These are phyloP conservation scores for Neofusicoccum cordaticola DNA, from an alignment of 2,329 filamentous ascomycete genomes.

Conservation along the genomic window DNA sequence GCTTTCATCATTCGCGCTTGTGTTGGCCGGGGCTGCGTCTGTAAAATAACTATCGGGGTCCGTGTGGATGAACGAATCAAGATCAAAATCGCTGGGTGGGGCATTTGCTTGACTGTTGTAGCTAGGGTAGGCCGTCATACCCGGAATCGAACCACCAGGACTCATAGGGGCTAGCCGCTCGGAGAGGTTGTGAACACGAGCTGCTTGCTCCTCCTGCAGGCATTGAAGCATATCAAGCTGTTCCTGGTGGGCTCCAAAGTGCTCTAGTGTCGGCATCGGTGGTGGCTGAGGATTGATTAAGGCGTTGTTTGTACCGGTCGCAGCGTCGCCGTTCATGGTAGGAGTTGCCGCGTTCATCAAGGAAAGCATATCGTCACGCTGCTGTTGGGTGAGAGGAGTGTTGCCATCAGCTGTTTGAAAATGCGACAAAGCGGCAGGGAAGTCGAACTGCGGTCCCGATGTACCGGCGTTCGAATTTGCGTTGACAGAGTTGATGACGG, in stretches of 20 bases:
- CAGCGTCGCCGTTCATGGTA: constrained; percentile 22
- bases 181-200: constrained; percentile 71
- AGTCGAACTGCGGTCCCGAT: constrained; percentile 42
- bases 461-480: constrained; percentile 39
- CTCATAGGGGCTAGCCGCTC: constrained; percentile 75
- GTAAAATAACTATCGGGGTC: constrained; percentile 50
- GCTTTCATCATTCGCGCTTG: not conserved
- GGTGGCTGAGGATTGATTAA: constrained; percentile 55
- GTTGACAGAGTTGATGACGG: constrained; percentile 45
- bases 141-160: constrained; percentile 67
- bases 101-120: constrained; percentile 7
- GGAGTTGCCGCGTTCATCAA: constrained; percentile 43
- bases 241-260: constrained; percentile 66
- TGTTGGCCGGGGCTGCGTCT: constrained; percentile 27
- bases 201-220: constrained; percentile 75
- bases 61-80: constrained; percentile 51
- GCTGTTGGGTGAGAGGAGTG: constrained; percentile 46
- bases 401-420: constrained; percentile 47
- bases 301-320: constrained; percentile 51
- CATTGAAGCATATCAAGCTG: constrained; percentile 77
- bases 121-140: constrained; percentile 1
- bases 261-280: constrained; percentile 56
- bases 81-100: constrained; percentile 27
- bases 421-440: constrained; percentile 46
- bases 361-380: constrained; percentile 47